phyloP scores from a whole-genome alignment of 495 filamentous ascomycete genomes.

The Friedmanniomyces endolithicus region DNA sequence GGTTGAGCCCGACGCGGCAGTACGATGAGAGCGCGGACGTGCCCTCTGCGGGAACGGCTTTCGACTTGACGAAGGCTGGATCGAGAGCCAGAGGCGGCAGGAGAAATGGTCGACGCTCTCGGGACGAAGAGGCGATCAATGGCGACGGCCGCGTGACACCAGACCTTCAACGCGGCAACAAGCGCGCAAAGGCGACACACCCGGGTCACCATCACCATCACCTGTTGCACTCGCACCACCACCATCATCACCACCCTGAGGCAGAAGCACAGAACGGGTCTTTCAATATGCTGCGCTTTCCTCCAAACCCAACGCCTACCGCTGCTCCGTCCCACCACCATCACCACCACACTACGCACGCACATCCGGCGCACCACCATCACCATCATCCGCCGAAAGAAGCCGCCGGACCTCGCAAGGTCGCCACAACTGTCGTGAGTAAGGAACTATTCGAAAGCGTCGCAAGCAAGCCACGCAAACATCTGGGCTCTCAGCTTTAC shows the following conservation, averaged over 20 bases:
- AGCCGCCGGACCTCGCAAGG: constrained; percentile 34
- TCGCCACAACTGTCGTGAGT: constrained; percentile 37
- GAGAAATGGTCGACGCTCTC: constrained; percentile 43
- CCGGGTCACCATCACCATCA: constrained; percentile 37
- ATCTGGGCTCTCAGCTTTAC: constrained; percentile 63
- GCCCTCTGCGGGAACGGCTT: constrained; percentile 22
- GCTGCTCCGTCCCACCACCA: constrained; percentile 8
- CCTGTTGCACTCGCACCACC: constrained; percentile 34
- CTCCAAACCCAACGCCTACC: constrained; percentile 1
- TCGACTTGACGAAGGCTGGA: constrained; percentile 31
- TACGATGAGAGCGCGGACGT: constrained; percentile 18
- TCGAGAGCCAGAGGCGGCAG: constrained; percentile 45
- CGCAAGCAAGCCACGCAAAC: constrained; percentile 56
- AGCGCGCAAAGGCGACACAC: constrained; percentile 32
- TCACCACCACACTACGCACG: constrained; percentile 19
- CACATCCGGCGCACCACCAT: constrained; percentile 31
- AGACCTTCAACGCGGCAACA: constrained; percentile 41
- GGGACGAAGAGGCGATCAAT: constrained; percentile 46
- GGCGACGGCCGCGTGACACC: constrained; percentile 44
- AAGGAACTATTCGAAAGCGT: constrained; percentile 57
- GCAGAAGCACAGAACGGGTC: constrained; percentile 34
- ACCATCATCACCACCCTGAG: constrained; percentile 61
- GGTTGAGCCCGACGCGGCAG: constrained; percentile 36
- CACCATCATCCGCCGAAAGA: constrained; percentile 30
- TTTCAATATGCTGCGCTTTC: constrained; percentile 21